These are phyloP conservation scores for Colletotrichum higginsianum DNA, from an alignment of 2,329 filamentous ascomycete species.

Conservation along the genomic window DNA sequence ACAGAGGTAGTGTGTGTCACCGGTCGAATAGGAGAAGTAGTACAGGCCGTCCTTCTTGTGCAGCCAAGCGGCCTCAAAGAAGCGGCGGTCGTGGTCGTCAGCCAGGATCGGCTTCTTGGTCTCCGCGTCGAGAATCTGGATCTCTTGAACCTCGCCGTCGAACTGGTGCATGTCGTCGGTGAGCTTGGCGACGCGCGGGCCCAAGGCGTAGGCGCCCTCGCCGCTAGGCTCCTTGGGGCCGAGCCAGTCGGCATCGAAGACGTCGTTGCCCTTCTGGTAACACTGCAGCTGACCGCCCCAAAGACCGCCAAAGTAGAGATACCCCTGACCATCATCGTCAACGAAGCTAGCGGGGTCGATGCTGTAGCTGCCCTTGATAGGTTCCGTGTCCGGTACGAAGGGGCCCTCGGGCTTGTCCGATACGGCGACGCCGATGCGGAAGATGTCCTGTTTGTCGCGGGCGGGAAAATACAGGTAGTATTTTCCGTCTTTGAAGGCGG, in stretches of 20 bases:
- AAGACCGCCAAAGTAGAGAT: constrained; percentile 80
- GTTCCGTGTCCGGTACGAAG: constrained; percentile 75
- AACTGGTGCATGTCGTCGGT: constrained; percentile 77
- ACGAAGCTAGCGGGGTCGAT: constrained; percentile 85
- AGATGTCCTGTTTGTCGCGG: constrained; percentile 77
- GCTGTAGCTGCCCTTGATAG: constrained; percentile 79
- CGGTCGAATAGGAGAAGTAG: constrained; percentile 85
- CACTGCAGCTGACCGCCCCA: constrained; percentile 88
- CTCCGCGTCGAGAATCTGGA: constrained; percentile 75
- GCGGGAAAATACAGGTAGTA: constrained; percentile 87
- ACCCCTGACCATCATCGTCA: constrained; percentile 63
- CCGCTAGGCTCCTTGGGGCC: constrained; percentile 73
- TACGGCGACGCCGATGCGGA: constrained; percentile 82
- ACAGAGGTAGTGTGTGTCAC: constrained; percentile 81
- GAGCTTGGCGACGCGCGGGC: constrained; percentile 77
- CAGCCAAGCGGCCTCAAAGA: constrained; percentile 88
- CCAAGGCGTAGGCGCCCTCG: constrained; percentile 69
- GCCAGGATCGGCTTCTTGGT: constrained; percentile 71
- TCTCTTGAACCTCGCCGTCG: constrained; percentile 67
- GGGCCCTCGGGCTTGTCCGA: constrained; percentile 77
- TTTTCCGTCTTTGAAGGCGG: constrained; percentile 75
- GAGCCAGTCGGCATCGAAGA: constrained; percentile 69
- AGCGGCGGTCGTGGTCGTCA: constrained; percentile 80
- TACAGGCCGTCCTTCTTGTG: constrained; percentile 80
- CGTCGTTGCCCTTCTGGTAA: constrained; percentile 70